Conservation (phyloP, 1,284 basidiomycete species). For the Puccinia brachypodii region DNA sequence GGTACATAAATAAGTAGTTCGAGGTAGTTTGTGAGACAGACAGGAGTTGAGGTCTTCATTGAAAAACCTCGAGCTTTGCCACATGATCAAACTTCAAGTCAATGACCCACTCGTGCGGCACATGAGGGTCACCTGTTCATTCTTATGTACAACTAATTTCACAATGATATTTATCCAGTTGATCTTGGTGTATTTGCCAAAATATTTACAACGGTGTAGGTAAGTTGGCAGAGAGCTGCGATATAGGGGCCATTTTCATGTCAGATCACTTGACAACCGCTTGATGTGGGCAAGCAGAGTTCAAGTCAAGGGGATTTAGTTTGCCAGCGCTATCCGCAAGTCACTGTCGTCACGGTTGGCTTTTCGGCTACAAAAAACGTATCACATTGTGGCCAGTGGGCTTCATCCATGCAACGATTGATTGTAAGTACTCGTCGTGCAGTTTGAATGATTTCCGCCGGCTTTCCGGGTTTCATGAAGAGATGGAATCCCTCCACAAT, state of each 20-base stretch:
- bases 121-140: not conserved
- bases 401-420: not conserved
- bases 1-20: too few relatives aligned
- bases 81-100: too few relatives aligned
- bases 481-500: not conserved
- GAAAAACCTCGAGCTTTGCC: too few relatives aligned
- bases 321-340: too few relatives aligned
- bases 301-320: too few relatives aligned
- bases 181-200: too few relatives aligned
- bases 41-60: not conserved
- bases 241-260: not conserved
- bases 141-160: not conserved
- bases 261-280: slow-evolving; percentile 14
- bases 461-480: not conserved
- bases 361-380: too few relatives aligned
- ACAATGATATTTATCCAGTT: too few relatives aligned
- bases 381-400: not conserved
- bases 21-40: too few relatives aligned
- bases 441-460: not conserved
- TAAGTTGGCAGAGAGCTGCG: not conserved
- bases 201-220: not conserved
- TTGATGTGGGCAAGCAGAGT: not conserved
- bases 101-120: not conserved
- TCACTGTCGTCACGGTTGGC: not conserved
- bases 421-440: not conserved